Conservation (phyloP, 805 yeast species). For the Hanseniaspora nectarophila region DNA sequence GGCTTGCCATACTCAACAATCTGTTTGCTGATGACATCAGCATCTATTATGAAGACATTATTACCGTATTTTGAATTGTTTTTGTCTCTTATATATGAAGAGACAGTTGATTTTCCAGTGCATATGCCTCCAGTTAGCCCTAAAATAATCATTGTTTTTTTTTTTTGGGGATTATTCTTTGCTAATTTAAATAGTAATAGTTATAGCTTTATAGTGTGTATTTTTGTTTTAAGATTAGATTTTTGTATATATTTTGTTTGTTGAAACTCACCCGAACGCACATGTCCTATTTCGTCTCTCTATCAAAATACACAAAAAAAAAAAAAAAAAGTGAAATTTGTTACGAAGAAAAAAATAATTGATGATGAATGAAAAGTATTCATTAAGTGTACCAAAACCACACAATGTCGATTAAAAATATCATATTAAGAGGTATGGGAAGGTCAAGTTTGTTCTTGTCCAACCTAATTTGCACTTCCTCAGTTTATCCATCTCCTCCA, state of each 20-base stretch:
- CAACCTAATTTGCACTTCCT: not conserved
- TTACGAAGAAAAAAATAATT: too few relatives aligned
- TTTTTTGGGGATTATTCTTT: too few relatives aligned
- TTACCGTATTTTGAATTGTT: slow-evolving; percentile 22
- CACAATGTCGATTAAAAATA: not conserved
- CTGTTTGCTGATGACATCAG: slow-evolving; percentile 77
- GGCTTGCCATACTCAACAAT: slow-evolving; percentile 70
- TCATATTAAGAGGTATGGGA: not conserved
- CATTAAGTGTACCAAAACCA: not conserved
- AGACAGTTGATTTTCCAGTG: slow-evolving; percentile 90
- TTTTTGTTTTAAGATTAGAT: too few relatives aligned
- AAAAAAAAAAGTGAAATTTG: too few relatives aligned
- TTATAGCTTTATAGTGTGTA: too few relatives aligned
- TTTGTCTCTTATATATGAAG: slow-evolving; percentile 41
- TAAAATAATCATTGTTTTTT: slow-evolving; percentile 55
- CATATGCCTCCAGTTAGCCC: slow-evolving; percentile 99
- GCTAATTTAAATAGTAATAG: too few relatives aligned
- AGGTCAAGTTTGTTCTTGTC: not conserved
- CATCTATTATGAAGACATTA: slow-evolving; percentile 60
- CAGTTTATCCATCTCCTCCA: not conserved
- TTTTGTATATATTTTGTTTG: too few relatives aligned
- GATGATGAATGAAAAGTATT: too few relatives aligned
- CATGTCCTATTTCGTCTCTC: too few relatives aligned
- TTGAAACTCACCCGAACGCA: too few relatives aligned
- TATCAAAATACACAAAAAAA: too few relatives aligned